These are phyloP conservation scores for Crithidia sp. DNA, from an alignment of 208 protist genomes.

Conservation along the genomic window DNA sequence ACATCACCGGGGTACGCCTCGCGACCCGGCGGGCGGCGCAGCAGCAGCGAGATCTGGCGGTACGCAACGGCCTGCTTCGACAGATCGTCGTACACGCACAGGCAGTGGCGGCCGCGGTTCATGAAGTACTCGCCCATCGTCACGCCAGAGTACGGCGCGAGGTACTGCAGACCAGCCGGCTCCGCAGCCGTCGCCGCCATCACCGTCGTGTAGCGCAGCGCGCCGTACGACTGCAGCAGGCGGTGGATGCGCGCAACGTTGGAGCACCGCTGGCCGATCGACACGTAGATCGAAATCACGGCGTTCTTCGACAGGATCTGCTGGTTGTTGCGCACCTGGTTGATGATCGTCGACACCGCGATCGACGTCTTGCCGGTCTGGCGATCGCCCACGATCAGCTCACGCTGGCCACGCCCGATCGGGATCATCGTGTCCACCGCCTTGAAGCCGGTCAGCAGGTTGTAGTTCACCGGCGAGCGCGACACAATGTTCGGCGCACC, in stretches of 20 bases:
- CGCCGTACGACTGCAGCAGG: constrained; percentile 80
- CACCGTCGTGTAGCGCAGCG: constrained; percentile 90
- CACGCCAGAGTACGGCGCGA: constrained; percentile 91
- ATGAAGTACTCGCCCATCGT: constrained; percentile 95
- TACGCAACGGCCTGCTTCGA: constrained; percentile 96
- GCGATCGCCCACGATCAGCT: constrained; percentile 95
- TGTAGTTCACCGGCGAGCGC: constrained; percentile 92
- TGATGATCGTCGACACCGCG: constrained; percentile 94
- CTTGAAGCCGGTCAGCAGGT: constrained; percentile 94
- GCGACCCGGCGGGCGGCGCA: constrained; percentile 91
- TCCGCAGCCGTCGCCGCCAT: constrained; percentile 93
- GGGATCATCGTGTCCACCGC: constrained; percentile 94
- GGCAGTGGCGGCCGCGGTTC: constrained; percentile 91
- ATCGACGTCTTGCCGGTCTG: constrained; percentile 95
- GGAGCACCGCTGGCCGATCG: constrained; percentile 93
- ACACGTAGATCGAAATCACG: constrained; percentile 94
- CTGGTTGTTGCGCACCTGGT: constrained; percentile 93
- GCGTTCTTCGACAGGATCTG: constrained; percentile 88
- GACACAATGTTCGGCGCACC: constrained; percentile 94
- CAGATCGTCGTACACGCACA: constrained; percentile 95
- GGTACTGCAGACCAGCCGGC: constrained; percentile 90
- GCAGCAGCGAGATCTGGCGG: constrained; percentile 94
- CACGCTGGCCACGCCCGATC: constrained; percentile 93
- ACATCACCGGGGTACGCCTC: constrained; percentile 96
- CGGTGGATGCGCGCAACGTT: constrained; percentile 93